Conservation (phyloP, 805 yeast genomes). For the Blastobotrys chiropterorum region DNA sequence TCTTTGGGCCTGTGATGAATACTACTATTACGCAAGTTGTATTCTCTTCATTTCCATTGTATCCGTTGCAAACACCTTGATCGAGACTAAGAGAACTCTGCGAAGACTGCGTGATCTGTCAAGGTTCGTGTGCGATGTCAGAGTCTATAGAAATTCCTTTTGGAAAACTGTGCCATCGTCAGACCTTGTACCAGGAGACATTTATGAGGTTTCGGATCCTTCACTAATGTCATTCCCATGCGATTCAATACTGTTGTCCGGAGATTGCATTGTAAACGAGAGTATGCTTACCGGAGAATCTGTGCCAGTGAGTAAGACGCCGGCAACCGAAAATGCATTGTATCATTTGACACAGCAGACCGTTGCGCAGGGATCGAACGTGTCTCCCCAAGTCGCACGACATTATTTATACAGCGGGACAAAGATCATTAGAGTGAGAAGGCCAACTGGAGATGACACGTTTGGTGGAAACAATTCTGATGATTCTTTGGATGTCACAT, state of each 20-base stretch:
- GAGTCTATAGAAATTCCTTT: slow-evolving; percentile 88
- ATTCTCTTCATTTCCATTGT: slow-evolving; percentile 79
- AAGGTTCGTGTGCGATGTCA: slow-evolving; percentile 65
- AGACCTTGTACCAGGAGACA: slow-evolving; percentile 92
- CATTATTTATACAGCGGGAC: slow-evolving; percentile 87
- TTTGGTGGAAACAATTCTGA: not conserved
- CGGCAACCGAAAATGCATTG: slow-evolving; percentile 59
- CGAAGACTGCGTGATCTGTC: slow-evolving; percentile 68
- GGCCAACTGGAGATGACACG: slow-evolving; percentile 42
- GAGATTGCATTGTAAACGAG: slow-evolving; percentile 95
- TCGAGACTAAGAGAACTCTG: slow-evolving; percentile 80
- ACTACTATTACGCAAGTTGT: slow-evolving; percentile 90
- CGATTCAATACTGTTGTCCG: slow-evolving; percentile 79
- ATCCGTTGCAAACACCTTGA: slow-evolving; percentile 70
- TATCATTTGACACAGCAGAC: slow-evolving; percentile 39
- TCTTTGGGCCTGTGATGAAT: slow-evolving; percentile 87
- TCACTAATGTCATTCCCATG: slow-evolving; percentile 71
- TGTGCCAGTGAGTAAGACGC: slow-evolving; percentile 83
- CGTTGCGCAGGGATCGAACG: slow-evolving; percentile 43
- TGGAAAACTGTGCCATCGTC: slow-evolving; percentile 77
- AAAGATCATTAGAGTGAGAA: slow-evolving; percentile 73
- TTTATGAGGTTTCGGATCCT: slow-evolving; percentile 88
- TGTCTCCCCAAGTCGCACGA: slow-evolving; percentile 60
- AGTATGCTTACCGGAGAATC: slow-evolving; percentile 98
- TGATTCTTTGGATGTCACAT: slow-evolving; percentile 51